phyloP scores from a whole-genome alignment of 139 green algal species.

The Haematococcus sp. region DNA sequence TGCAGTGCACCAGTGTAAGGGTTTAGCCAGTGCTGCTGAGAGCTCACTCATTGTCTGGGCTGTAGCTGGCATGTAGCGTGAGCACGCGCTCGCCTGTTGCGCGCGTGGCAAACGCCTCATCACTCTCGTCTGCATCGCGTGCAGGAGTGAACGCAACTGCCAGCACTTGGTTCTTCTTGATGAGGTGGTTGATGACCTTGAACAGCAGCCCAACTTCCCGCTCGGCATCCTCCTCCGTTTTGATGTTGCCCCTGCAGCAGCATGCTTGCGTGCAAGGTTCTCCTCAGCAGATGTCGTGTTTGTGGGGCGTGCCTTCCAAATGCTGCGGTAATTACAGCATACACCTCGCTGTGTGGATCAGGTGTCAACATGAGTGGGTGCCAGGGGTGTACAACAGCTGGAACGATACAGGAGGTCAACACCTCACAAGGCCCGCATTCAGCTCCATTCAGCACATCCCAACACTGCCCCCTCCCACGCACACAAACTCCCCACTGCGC shows the following conservation, averaged over 20 bases:
- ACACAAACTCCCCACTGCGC: no score
- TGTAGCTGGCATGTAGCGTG: slow-evolving; percentile 78
- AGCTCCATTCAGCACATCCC: no score
- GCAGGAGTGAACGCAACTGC: slow-evolving; percentile 59
- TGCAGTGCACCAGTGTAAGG: no score
- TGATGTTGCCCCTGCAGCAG: slow-evolving; percentile 34
- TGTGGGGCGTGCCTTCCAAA: background rate
- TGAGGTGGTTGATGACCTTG: slow-evolving; percentile 77
- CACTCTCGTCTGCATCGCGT: slow-evolving; percentile 49
- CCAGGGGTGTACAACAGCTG: no score
- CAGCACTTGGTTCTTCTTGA: slow-evolving; percentile 64
- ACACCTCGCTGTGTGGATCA: no score
- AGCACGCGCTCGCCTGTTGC: slow-evolving; percentile 69
- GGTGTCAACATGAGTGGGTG: no score
- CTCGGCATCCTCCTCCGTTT: slow-evolving; percentile 29
- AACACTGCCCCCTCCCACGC: no score
- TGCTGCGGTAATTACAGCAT: no score
- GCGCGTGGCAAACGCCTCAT: slow-evolving; percentile 49
- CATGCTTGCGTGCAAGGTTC: no score
- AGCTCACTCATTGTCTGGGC: slow-evolving; percentile 29
- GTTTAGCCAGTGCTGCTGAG: no score
- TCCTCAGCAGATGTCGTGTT: background rate
- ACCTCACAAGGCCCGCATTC: no score
- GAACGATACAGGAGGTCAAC: no score
- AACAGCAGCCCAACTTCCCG: slow-evolving; percentile 42